phyloP scores from a whole-genome alignment of 106 monocot species.

The Acanthochlamys bracteata region DNA sequence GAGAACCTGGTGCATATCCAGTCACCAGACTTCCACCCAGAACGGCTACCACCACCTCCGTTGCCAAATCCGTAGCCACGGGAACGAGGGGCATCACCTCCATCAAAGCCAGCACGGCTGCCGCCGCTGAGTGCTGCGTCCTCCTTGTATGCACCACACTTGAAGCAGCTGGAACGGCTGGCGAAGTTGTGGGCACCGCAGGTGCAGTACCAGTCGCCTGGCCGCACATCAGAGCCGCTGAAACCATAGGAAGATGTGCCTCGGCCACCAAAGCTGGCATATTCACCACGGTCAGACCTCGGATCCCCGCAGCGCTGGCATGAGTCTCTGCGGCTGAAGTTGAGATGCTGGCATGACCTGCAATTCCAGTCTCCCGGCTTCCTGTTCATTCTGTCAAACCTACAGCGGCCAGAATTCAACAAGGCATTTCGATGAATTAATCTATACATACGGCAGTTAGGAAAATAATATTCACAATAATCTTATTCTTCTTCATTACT shows the following conservation, averaged over 20 bases:
- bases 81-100: slow-evolving; percentile 19
- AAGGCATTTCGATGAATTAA: background rate
- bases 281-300: slow-evolving; percentile 25
- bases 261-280: slow-evolving; percentile 20
- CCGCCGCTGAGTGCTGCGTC: slow-evolving; percentile 24
- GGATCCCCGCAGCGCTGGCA: slow-evolving; percentile 82
- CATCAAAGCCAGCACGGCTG: slow-evolving; percentile 14
- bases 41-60: slow-evolving; percentile 28
- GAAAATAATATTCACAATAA: background rate
- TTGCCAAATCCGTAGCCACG: slow-evolving; percentile 25
- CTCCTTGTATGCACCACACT: slow-evolving; percentile 65
- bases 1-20: slow-evolving; percentile 92
- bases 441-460: background rate
- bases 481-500: too few species aligned
- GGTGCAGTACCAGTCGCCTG: slow-evolving; percentile 93
- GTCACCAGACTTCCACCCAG: slow-evolving; percentile 89
- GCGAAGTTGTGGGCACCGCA: slow-evolving; percentile 95
- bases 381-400: slow-evolving; percentile 63
- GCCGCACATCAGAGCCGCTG: slow-evolving; percentile 61
- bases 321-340: slow-evolving; percentile 88
- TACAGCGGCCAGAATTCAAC: background rate
- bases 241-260: slow-evolving; percentile 26
- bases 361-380: slow-evolving; percentile 99
- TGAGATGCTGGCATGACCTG: slow-evolving; percentile 80
- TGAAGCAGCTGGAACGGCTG: slow-evolving; percentile 86